Evolutionary conservation across 75 land plant genomes (phyloP), one percentile per base, ranked within the genome.

Genomic region (Adiantum capillusveneris): DNA sequence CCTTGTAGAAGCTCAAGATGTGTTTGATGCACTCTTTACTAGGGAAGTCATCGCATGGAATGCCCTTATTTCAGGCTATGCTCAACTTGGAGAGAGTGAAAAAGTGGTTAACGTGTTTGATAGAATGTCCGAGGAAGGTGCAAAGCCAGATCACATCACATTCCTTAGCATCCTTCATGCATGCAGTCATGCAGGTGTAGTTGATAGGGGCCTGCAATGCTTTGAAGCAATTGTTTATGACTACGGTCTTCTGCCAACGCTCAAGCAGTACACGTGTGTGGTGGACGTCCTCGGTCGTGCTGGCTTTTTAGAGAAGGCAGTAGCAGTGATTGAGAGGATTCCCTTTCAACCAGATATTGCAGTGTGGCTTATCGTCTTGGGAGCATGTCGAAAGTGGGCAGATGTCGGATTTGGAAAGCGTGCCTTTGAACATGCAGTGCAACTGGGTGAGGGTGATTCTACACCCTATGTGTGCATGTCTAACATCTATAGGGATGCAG

Each of bases 231-330:
- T 72, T 68, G 22, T 58, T 11, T 20, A 21, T 16, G 25, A 60
- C 12, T 37, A 59, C 27, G 53, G 59, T 0, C 53, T 72, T 7
- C 9, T 50, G 17, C 75, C 75, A 42, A 60, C 51, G 39, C 18
- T 55, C 17, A 69, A 76, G 66, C 84, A 81, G 29, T 70, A 63
- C 37, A 65, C 67, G 14, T 81, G 84, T 54, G 59, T 76, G 65
- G 61, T 81, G 30, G 84, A 81, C 53, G 76, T 81, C 29, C 69
- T 81, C 20, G 70, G 73, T 16, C 62, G 84, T 59, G 57, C 59
- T 7, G 84, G 84, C 43, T 44, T 20, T 51, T 30, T 74, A 0
- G 0, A 9, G 1, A 65, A 62, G 31, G 76, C 70, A 13, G 42
- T 61, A 44, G 45, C 36, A 11, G 31, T 67, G 1, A 48, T 74